Evolutionary conservation across 2,329 filamentous ascomycete species (phyloP).

Genomic region (Cordyceps javanica): DNA sequence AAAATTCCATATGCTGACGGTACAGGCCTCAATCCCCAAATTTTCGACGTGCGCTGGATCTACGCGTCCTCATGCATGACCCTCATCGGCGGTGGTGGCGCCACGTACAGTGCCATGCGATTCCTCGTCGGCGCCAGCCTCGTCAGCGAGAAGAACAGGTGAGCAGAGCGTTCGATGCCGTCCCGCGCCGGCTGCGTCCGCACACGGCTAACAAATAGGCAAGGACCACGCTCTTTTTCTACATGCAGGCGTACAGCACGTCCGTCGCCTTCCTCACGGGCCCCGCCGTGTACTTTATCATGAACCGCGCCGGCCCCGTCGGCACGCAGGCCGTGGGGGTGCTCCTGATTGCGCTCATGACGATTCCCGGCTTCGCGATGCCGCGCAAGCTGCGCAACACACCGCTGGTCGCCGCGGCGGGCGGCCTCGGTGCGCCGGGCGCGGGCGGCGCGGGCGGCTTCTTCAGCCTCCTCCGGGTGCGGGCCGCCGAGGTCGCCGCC

Average conservation of each 20-base stretch:
- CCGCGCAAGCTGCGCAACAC: conserved; percentile 6
- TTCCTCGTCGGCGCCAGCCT: conserved; percentile 1
- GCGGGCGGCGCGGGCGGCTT: no score
- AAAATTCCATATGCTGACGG: no score
- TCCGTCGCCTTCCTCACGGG: conserved; percentile 4
- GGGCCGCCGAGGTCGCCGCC: neutral
- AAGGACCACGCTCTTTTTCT: conserved; percentile 12
- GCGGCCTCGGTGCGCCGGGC: no score
- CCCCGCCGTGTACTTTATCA: conserved; percentile 4
- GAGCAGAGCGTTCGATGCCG: no score
- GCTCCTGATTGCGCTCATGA: neutral
- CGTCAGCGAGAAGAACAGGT: conserved; percentile 9
- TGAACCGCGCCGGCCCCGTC: conserved; percentile 10
- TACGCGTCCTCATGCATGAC: conserved; percentile 8
- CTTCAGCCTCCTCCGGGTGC: neutral
- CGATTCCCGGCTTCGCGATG: conserved; percentile 1
- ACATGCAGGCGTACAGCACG: neutral
- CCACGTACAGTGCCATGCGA: conserved; percentile 1
- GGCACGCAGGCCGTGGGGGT: neutral
- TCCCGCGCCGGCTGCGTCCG: no score
- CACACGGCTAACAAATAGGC: neutral
- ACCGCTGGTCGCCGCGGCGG: neutral
- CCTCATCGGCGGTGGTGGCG: conserved; percentile 9
- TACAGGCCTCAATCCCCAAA: conserved; percentile 1
- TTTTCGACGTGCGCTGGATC: conserved; percentile 10